Conservation (phyloP, 495 filamentous ascomycete species). For the Amorphotheca resinae region DNA sequence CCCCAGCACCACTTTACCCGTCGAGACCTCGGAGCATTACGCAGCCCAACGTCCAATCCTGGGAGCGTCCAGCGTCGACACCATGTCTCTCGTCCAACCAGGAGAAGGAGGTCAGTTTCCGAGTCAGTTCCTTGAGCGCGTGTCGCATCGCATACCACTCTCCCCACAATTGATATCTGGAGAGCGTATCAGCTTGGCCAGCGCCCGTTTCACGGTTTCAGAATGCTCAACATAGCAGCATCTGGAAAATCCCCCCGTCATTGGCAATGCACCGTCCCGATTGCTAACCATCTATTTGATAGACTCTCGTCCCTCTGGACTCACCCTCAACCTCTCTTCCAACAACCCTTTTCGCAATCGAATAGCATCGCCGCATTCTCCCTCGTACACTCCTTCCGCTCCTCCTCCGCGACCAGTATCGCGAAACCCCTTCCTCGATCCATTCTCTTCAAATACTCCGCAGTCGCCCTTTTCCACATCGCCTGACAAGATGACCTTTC, state of each 20-base stretch:
- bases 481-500: conserved; percentile 44
- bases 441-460: conserved; percentile 37
- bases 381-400: conserved; percentile 29
- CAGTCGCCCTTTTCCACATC: conserved; percentile 21
- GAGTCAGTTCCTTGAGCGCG: conserved; percentile 5
- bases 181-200: conserved; percentile 16
- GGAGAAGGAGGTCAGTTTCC: conserved; percentile 18
- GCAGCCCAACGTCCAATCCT: no score
- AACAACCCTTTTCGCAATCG: conserved; percentile 99
- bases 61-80: conserved; percentile 11
- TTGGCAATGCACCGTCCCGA: conserved; percentile 14
- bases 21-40: no score
- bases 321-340: conserved; percentile 59
- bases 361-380: conserved; percentile 50
- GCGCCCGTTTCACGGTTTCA: conserved; percentile 18
- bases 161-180: conserved; percentile 16
- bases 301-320: conserved; percentile 27
- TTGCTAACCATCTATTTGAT: conserved; percentile 20
- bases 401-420: conserved; percentile 61
- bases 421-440: conserved; percentile 86
- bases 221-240: no score
- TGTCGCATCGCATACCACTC: conserved; percentile 12
- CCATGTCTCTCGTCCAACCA: conserved; percentile 21
- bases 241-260: no score
- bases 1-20: no score